These are phyloP conservation scores for Arachnopeziza araneosa DNA, from an alignment of 2,329 filamentous ascomycete species.

Conservation along the genomic window DNA sequence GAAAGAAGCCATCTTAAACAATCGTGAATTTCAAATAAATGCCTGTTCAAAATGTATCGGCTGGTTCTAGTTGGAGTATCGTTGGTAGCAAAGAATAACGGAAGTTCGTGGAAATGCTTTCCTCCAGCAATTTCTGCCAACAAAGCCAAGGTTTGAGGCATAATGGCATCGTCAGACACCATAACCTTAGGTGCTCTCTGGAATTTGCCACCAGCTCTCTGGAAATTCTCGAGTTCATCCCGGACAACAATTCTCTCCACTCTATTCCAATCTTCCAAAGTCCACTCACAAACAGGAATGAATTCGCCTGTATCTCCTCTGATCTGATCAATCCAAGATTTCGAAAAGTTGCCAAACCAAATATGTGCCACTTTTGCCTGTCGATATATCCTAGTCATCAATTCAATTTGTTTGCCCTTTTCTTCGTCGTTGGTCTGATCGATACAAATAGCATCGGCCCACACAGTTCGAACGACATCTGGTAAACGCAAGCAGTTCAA, in stretches of 20 bases:
- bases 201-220: background rate
- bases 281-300: background rate
- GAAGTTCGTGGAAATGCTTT: background rate
- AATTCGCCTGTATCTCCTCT: background rate
- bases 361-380: background rate
- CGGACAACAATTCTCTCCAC: too few species aligned
- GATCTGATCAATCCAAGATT: background rate
- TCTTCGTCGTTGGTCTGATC: constrained; percentile 1
- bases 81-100: background rate
- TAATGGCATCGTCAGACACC: background rate
- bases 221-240: too few species aligned
- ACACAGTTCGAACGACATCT: background rate
- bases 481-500: background rate
- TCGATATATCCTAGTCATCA: constrained; percentile 1
- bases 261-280: background rate
- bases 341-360: background rate
- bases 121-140: background rate
- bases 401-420: background rate
- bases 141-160: background rate
- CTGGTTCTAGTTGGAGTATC: background rate
- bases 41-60: background rate
- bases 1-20: background rate
- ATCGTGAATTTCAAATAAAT: background rate
- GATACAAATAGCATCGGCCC: background rate
- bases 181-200: background rate